These are phyloP conservation scores for Bacidia gigantensis DNA, from an alignment of 495 filamentous ascomycete genomes.

Conservation along the genomic window DNA sequence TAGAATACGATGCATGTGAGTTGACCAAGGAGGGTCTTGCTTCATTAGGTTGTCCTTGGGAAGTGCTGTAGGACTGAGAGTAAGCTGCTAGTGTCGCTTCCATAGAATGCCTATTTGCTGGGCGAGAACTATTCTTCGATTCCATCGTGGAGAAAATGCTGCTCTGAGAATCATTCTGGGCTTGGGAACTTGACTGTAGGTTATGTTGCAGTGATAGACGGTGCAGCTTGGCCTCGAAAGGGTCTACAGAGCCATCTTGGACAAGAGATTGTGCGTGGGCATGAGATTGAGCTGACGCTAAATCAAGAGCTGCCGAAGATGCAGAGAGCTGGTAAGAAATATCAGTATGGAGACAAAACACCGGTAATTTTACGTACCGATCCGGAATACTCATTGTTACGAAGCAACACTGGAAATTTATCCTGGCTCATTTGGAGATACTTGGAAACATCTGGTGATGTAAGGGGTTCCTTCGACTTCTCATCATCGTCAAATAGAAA, in stretches of 20 bases:
- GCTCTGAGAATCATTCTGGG: slow-evolving; percentile 22
- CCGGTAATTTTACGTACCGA: slow-evolving; percentile 41
- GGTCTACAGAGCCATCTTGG: slow-evolving; percentile 42
- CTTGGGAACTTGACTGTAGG: slow-evolving; percentile 50
- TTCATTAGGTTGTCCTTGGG: slow-evolving; percentile 11
- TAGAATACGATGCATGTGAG: slow-evolving; percentile 76
- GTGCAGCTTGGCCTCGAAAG: slow-evolving; percentile 48
- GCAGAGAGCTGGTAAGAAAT: slow-evolving; percentile 49
- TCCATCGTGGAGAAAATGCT: slow-evolving; percentile 22
- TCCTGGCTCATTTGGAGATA: slow-evolving; percentile 68
- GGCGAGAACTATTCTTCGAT: slow-evolving; percentile 15
- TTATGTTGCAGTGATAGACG: slow-evolving; percentile 59
- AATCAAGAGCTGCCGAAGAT: slow-evolving; percentile 67
- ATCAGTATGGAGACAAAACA: slow-evolving; percentile 16
- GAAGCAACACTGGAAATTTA: slow-evolving; percentile 69
- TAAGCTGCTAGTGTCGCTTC: slow-evolving; percentile 20
- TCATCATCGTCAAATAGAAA: slow-evolving; percentile 81
- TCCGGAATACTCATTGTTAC: slow-evolving; percentile 51
- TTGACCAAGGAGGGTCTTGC: slow-evolving; percentile 15
- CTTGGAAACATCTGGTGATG: slow-evolving; percentile 50
- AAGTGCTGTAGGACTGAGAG: slow-evolving; percentile 5
- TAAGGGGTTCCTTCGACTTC: slow-evolving; percentile 39
- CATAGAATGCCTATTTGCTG: slow-evolving; percentile 43
- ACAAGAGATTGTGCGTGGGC: slow-evolving; percentile 42
- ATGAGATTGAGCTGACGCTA: slow-evolving; percentile 59